Conservation (phyloP, 1,284 basidiomycete species). For the Fomitopsis palustris region DNA sequence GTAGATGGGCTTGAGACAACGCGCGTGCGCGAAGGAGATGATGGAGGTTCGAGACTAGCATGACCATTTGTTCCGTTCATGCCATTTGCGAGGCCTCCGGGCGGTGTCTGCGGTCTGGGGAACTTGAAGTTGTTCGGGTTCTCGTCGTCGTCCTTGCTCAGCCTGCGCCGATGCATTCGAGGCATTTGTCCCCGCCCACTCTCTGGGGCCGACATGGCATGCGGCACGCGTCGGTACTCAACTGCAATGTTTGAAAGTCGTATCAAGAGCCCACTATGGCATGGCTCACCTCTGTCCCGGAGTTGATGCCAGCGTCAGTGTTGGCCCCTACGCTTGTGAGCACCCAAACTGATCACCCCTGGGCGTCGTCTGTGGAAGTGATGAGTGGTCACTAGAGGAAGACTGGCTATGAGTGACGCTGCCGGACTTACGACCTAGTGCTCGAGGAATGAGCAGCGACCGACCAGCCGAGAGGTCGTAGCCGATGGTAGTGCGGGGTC, state of each 20-base stretch:
- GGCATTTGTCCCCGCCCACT: background rate
- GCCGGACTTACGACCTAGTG: background rate
- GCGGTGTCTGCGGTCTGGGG: conserved; percentile 11
- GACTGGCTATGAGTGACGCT: background rate
- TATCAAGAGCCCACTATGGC: background rate
- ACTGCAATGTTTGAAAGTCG: background rate
- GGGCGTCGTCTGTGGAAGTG: background rate
- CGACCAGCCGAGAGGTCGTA: background rate
- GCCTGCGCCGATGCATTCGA: conserved; percentile 30
- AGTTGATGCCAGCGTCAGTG: background rate
- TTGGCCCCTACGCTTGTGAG: background rate
- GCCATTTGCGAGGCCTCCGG: conserved; percentile 12
- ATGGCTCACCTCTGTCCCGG: background rate
- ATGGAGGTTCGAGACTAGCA: conserved; percentile 6
- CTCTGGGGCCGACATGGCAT: background rate
- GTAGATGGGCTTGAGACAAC: conserved; percentile 35
- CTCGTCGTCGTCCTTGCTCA: conserved; percentile 31
- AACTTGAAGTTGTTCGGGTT: conserved; percentile 17
- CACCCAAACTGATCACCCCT: background rate
- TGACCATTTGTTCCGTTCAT: conserved; percentile 1
- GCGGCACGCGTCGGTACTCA: background rate
- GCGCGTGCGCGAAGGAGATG: conserved; percentile 26
- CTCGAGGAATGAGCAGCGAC: background rate
- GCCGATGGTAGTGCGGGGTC: background rate
- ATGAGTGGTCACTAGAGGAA: background rate